These are phyloP conservation scores for Schizochytrium sp. DNA, from an alignment of 108 stramenopile genomes.

Conservation along the genomic window DNA sequence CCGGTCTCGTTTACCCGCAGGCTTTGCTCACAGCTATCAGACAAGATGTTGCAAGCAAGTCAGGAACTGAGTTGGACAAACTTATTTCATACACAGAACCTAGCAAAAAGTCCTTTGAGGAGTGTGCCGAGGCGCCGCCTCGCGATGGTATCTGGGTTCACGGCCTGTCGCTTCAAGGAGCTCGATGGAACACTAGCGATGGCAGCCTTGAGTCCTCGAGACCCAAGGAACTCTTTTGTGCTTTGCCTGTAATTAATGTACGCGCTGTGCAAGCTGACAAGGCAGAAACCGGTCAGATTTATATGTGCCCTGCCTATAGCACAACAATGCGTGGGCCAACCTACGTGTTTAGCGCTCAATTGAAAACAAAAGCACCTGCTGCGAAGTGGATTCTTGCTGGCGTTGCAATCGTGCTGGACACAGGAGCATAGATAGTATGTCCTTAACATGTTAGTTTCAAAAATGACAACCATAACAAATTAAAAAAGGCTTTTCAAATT, in stretches of 20 bases:
- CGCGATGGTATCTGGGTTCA: constrained; percentile 86
- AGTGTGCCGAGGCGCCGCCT: constrained; percentile 78
- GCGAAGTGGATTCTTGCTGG: constrained; percentile 86
- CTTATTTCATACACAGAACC: constrained; percentile 88
- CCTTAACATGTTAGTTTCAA: neutral
- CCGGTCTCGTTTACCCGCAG: constrained; percentile 86
- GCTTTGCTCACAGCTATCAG: constrained; percentile 90
- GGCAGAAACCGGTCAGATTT: constrained; percentile 81
- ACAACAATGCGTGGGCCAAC: constrained; percentile 86
- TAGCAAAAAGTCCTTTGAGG: constrained; percentile 81
- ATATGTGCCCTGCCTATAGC: constrained; percentile 85
- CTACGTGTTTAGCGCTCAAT: constrained; percentile 84
- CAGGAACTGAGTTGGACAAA: constrained; percentile 86
- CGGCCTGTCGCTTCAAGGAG: constrained; percentile 85
- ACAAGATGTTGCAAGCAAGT: constrained; percentile 88
- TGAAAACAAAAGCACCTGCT: constrained; percentile 84
- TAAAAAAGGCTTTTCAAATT: neutral
- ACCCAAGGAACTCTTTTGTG: constrained; percentile 90
- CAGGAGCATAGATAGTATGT: constrained; percentile 17
- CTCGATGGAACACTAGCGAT: constrained; percentile 81
- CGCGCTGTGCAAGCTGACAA: constrained; percentile 85
- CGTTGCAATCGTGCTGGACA: constrained; percentile 83
- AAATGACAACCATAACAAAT: neutral
- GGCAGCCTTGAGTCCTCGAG: constrained; percentile 78
- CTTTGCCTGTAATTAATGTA: constrained; percentile 86